These are phyloP conservation scores for Backusella tarrabulga DNA, from an alignment of 192 early-diverging fungal genomes.

Conservation along the genomic window DNA sequence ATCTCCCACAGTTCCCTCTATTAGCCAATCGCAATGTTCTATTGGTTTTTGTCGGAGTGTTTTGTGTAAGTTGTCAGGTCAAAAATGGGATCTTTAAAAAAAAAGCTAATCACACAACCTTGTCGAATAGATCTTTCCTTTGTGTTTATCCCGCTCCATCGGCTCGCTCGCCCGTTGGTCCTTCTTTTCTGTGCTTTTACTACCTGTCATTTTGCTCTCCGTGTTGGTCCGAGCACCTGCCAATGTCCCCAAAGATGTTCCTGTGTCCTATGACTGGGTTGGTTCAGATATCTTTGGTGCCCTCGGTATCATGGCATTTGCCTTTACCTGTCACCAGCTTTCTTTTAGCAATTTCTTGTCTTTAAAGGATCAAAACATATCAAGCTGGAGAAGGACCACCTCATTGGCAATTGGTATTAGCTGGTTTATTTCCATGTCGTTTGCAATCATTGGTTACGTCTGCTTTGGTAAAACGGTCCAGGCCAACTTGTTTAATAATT, in stretches of 20 bases:
- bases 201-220: conserved; percentile 61
- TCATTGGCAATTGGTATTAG: conserved; percentile 46
- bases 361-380: conserved; percentile 43
- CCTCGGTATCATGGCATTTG: conserved; percentile 70
- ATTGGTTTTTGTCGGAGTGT: conserved; percentile 29
- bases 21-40: conserved; percentile 31
- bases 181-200: conserved; percentile 54
- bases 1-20: conserved; percentile 30
- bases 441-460: conserved; percentile 60
- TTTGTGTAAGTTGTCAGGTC: conserved; percentile 21
- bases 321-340: conserved; percentile 65
- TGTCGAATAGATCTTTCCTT: conserved; percentile 50
- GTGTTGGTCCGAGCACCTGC: conserved; percentile 56
- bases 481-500: conserved; percentile 70
- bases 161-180: conserved; percentile 59
- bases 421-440: conserved; percentile 54
- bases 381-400: conserved; percentile 48
- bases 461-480: conserved; percentile 60
- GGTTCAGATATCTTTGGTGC: conserved; percentile 60
- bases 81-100: background rate
- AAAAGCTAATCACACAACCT: background rate
- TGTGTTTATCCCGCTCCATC: conserved; percentile 61
- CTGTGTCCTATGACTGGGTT: conserved; percentile 45
- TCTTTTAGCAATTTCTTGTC: conserved; percentile 61
- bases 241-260: conserved; percentile 45